These are phyloP conservation scores for Macrophomina phaseolina DNA, from an alignment of 2,329 filamentous ascomycete species.

Conservation along the genomic window DNA sequence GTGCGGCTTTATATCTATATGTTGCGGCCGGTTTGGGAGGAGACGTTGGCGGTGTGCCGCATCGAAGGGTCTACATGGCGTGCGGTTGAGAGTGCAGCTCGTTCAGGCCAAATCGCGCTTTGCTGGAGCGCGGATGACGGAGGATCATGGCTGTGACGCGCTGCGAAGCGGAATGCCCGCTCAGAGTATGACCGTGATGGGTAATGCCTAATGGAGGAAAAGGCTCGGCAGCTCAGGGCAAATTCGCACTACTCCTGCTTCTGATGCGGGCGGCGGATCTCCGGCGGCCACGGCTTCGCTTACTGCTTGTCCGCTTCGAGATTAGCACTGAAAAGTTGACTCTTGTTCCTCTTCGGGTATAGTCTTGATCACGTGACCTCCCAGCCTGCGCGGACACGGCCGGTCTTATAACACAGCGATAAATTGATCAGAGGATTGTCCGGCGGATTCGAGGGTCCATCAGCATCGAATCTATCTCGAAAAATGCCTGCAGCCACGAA, in stretches of 20 bases:
- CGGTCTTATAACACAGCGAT: background rate
- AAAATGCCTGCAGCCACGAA: background rate
- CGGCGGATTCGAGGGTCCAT: too few relatives aligned
- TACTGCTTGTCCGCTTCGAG: background rate
- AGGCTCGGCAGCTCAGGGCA: background rate
- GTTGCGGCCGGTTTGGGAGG: too few relatives aligned
- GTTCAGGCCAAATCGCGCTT: too few relatives aligned
- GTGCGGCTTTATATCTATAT: too few relatives aligned
- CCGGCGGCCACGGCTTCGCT: background rate
- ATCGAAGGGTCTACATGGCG: too few relatives aligned
- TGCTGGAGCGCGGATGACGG: too few relatives aligned
- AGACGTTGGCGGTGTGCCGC: too few relatives aligned
- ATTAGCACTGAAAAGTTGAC: background rate
- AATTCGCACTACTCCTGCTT: background rate
- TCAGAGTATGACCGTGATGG: background rate
- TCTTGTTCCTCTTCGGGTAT: background rate
- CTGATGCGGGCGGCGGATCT: conserved; percentile 1
- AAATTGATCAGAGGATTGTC: background rate
- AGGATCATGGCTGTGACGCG: too few relatives aligned
- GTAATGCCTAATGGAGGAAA: background rate
- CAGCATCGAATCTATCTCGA: too few relatives aligned
- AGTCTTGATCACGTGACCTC: background rate
- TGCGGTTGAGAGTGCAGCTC: too few relatives aligned
- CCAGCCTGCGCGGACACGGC: background rate
- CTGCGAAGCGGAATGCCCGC: background rate